These are phyloP conservation scores for Ulmus americana DNA, from an alignment of 331 rosid genomes.

Conservation along the genomic window DNA sequence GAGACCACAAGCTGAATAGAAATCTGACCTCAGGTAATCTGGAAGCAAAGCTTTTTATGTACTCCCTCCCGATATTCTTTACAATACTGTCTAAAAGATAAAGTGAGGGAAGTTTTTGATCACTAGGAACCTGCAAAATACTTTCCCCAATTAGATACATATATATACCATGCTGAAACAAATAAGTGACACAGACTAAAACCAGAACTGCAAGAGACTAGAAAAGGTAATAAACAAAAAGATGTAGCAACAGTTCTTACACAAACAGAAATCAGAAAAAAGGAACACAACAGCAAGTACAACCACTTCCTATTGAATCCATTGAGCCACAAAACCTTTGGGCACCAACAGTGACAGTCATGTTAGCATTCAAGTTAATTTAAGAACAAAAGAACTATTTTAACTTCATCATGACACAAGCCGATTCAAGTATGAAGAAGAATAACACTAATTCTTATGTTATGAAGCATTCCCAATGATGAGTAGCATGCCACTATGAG, in stretches of 20 bases:
- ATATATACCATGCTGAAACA: slow-evolving; percentile 4
- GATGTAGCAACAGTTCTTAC: not conserved
- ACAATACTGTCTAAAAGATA: slow-evolving; percentile 98
- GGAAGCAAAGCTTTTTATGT: slow-evolving; percentile 76
- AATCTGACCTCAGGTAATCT: slow-evolving; percentile 86
- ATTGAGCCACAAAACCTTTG: not conserved
- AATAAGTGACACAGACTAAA: slow-evolving; percentile 17
- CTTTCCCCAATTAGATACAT: slow-evolving; percentile 23
- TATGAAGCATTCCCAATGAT: too few species aligned
- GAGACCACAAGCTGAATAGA: slow-evolving; percentile 21
- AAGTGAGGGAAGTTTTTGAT: slow-evolving; percentile 96
- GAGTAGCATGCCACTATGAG: too few species aligned
- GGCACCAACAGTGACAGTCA: not conserved
- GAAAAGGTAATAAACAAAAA: not conserved
- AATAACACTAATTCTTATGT: too few species aligned
- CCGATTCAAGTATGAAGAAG: not conserved
- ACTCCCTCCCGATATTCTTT: slow-evolving; percentile 92
- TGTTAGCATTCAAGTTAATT: not conserved
- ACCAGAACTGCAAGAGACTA: not conserved
- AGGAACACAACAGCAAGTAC: not conserved
- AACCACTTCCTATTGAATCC: slow-evolving; percentile 12
- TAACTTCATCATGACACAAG: not conserved
- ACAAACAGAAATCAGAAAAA: not conserved
- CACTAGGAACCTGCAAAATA: slow-evolving; percentile 79
- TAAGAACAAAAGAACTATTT: not conserved